Evolutionary conservation across 306 rosid species (phyloP).

Genomic region (Vigna mungo): DNA sequence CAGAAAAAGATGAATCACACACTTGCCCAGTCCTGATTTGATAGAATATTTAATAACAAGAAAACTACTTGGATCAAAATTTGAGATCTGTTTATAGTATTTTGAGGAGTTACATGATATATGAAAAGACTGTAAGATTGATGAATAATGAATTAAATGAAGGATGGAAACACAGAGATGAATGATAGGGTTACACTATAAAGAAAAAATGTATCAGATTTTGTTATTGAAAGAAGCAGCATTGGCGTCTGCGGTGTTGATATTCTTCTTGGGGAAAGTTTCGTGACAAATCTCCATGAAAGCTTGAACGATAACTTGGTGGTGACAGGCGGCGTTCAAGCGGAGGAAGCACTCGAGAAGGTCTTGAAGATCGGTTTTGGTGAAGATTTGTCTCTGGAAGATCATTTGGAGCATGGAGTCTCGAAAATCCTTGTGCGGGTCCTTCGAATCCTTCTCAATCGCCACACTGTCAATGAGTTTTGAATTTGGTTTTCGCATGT

Average conservation of each 20-base stretch:
- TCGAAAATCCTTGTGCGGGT: constrained; percentile 57
- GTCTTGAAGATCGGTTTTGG: constrained; percentile 53
- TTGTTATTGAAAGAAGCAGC: no score
- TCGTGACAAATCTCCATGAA: constrained; percentile 59
- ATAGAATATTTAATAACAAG: no score
- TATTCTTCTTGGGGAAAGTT: constrained; percentile 42
- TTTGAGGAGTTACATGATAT: no score
- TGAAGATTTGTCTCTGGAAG: constrained; percentile 52
- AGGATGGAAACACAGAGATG: no score
- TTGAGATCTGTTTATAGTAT: no score
- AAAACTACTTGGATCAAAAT: no score
- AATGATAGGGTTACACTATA: no score
- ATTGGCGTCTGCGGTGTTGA: neutral
- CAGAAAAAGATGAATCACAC: no score
- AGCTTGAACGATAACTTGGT: constrained; percentile 50
- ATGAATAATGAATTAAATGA: no score
- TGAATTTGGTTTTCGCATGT: neutral
- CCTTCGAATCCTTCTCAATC: constrained; percentile 55
- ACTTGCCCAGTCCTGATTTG: no score
- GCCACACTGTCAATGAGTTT: constrained; percentile 52
- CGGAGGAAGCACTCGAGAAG: constrained; percentile 61
- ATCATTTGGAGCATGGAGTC: constrained; percentile 63
- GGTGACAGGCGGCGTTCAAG: constrained; percentile 58
- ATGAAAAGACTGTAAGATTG: no score
- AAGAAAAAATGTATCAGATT: no score